Evolutionary conservation across 495 filamentous ascomycete species (phyloP).

Genomic region (Podospora conica): DNA sequence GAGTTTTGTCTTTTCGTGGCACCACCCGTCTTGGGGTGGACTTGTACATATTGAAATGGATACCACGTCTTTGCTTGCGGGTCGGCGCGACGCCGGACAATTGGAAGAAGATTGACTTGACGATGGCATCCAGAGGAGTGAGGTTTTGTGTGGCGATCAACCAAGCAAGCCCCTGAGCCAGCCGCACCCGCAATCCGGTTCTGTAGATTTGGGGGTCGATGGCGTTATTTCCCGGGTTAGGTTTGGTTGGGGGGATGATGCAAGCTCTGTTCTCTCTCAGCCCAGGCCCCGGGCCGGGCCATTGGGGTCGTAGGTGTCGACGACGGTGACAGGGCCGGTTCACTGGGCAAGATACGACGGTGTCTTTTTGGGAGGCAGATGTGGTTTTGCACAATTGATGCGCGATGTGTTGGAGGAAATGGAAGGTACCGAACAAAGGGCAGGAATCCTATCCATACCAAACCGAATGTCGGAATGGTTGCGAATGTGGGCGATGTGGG

Average conservation of each 20-base stretch:
- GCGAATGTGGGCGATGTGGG: not conserved
- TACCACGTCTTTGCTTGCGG: constrained; percentile 5
- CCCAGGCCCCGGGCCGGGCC: not conserved
- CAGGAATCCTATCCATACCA: not conserved
- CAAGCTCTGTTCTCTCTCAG: not conserved
- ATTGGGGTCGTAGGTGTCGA: not conserved
- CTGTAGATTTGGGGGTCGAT: not conserved
- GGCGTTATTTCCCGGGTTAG: not conserved
- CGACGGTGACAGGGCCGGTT: too few relatives aligned
- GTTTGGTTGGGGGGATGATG: not conserved
- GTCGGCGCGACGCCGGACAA: not conserved
- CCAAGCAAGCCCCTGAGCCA: not conserved
- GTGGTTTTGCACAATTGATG: too few relatives aligned
- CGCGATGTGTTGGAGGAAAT: too few relatives aligned
- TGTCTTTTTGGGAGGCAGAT: not conserved
- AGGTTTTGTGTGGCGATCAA: not conserved
- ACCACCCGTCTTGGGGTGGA: not conserved
- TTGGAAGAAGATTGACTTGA: not conserved
- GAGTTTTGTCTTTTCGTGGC: not conserved
- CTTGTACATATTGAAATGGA: constrained; percentile 10
- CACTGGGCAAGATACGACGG: not conserved
- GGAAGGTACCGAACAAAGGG: too few relatives aligned
- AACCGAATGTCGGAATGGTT: not conserved
- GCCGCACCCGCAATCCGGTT: not conserved
- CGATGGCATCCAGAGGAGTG: not conserved